Evolutionary conservation across 2,329 filamentous ascomycete genomes (phyloP), one percentile per base, ranked within the genome.

Genomic region (Tolypocladium amazonense): DNA sequence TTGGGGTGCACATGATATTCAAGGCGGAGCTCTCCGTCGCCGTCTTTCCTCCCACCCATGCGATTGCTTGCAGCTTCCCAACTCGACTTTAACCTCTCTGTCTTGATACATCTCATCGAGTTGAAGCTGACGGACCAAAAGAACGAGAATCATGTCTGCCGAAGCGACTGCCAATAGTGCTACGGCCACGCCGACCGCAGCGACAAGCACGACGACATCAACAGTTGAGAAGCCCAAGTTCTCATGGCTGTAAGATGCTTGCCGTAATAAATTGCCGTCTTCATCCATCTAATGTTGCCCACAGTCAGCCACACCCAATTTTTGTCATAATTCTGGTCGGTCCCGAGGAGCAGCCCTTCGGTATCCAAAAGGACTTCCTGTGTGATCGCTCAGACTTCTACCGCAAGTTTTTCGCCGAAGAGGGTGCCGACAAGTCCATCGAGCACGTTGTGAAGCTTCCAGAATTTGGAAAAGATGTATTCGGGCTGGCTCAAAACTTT

Each of bases 361-460:
- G 79, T 14, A 77, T 86, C 15, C 83, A 85, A 62, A 83, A 81
- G 61, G 79, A 85, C 67, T 83, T 84, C 59, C 72, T 86, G 30
- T 82, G 79, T 62, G 73, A 77, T 37, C 79, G 78, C 62, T 84
- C 81, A 11, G 65, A 71, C 2, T 77, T 75, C 65, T 85, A 81
- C 64, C 72, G 72, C 7, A 67, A 73, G 2, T 71, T 78, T 60
- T 83, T 85, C 54, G 69, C 67, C 41, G 67, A 70, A 41, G 66
- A 68, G 38, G 61, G 66, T 18, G 61, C 64, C 20, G 68, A 75
- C 3, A 69, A 78, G 27, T 70, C 73, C 12, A 66, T 84, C 11
- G 82, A 84, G 66, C 71, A 78, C 43, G 68, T 84, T 25, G 75
- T 84, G 33, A 77, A 71, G 53, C 75, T 85, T 0, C 78, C 79